Evolutionary conservation across 352 stramenopile species (phyloP), one percentile per base, ranked within the genome.

Genomic region (Achlya hypogyna): DNA sequence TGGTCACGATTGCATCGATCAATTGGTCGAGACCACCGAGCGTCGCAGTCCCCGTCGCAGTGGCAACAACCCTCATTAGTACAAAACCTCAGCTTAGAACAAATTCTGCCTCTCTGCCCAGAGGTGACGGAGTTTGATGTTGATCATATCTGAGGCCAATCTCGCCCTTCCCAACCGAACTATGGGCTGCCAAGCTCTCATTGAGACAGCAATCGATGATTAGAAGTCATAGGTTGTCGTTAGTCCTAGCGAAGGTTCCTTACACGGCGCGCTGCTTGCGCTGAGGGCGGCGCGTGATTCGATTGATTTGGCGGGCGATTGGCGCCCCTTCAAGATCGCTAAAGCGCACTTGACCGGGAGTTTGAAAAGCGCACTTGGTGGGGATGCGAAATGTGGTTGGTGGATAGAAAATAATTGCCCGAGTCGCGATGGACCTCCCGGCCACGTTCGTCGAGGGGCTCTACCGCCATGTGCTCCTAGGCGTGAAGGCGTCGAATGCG

Each of bases 401-500:
- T 60, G 52, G 28, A 60, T 47, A 32, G 25, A 42, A 43, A 63
- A 63, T 25, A 16, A 28, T 22, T 20, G n/a, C 8, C 16, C 18
- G 28, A 40, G 23, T 35, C 28, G 47, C 34, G n/a, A 66, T 66
- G 60, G 60, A 49, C 38, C 43, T 67, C 16, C 60, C 40, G 42
- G 42, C 60, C 10, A 49, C 43, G 20, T 67, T 40, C 42, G 65
- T 71, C 2, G 62, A 70, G 25, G 65, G 34, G 35, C 56, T 71
- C 20, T 71, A 71, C 40, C 65, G 62, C 23, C 64, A 68, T 18
- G 56, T 67, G 29, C 45, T 72, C 8, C 25, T 63, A 32, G 31
- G 76, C 6, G 86, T 94, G 22, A 94, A 94, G 73, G 86, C 83
- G 8, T 90, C 86, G 43, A 94, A 94, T 71, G 80, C 58, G 0